A percentile compares a stretch with the other conserved stretches of the same genome.
These are phyloP conservation scores for Fusarium sp. DNA, from an alignment of 2,329 filamentous ascomycete species.

Conservation along the genomic window DNA sequence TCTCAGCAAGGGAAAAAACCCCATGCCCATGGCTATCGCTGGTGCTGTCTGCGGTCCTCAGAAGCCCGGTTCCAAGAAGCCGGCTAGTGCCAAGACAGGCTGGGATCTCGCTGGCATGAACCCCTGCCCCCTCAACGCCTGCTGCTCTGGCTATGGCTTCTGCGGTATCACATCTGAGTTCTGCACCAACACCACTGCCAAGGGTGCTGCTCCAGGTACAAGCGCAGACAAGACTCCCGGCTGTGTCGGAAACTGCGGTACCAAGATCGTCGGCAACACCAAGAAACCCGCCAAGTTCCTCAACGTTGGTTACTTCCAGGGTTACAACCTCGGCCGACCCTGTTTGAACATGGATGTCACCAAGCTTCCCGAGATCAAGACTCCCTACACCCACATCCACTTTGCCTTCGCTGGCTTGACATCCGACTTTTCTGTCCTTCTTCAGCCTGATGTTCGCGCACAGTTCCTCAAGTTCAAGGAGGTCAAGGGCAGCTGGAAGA, in stretches of 20 bases:
- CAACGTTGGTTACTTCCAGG: constrained; percentile 53
- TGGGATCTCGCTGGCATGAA: constrained; percentile 57
- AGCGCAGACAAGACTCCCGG: constrained; percentile 44
- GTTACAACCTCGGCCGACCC: constrained; percentile 48
- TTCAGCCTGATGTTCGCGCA: constrained; percentile 36
- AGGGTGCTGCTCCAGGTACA: constrained; percentile 49
- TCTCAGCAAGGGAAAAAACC: constrained; percentile 52
- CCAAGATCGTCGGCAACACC: constrained; percentile 49
- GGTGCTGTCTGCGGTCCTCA: constrained; percentile 55
- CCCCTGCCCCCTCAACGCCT: constrained; percentile 60
- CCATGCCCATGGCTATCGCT: constrained; percentile 51
- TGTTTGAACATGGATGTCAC: constrained; percentile 52
- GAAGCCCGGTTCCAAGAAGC: constrained; percentile 47
- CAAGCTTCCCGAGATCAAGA: constrained; percentile 35
- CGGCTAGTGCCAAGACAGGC: constrained; percentile 44
- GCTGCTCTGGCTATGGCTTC: constrained; percentile 59
- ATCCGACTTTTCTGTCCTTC: constrained; percentile 29
- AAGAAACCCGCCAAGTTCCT: constrained; percentile 45
- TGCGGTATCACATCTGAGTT: constrained; percentile 61
- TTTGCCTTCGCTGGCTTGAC: constrained; percentile 52
- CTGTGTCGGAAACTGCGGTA: constrained; percentile 54
- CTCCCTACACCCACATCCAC: constrained; percentile 52
- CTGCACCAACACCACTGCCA: constrained; percentile 53
- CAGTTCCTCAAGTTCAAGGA: constrained; percentile 52
- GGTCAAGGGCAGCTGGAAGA: constrained; percentile 49